Percentiles rank a stretch among this genome's conserved stretches.
These are phyloP conservation scores for Nepenthes mirabilis DNA, from an alignment of 148 eudicot species.

Conservation along the genomic window DNA sequence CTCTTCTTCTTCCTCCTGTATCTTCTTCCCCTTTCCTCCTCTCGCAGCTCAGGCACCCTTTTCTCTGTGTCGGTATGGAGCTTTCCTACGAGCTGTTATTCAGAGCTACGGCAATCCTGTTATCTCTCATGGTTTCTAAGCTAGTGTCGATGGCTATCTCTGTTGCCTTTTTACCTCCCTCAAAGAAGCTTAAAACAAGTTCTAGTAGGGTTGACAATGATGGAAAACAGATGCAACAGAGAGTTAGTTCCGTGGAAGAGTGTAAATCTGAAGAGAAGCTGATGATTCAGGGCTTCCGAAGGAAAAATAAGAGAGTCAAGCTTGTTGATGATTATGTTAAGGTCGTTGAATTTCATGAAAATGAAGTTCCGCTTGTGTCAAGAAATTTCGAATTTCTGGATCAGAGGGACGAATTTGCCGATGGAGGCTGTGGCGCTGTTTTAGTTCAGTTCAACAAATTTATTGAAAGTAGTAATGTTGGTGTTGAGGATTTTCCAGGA, in stretches of 20 bases:
- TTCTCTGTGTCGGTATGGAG: too few relatives aligned
- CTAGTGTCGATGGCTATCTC: too few relatives aligned
- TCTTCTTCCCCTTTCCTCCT: too few relatives aligned
- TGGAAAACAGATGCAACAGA: conserved; percentile 6
- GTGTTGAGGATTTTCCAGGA: background rate
- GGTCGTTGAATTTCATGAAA: conserved; percentile 6
- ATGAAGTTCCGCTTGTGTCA: background rate
- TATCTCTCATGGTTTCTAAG: too few relatives aligned
- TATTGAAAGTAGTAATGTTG: conserved; percentile 2
- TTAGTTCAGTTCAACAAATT: background rate
- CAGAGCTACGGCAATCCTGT: too few relatives aligned
- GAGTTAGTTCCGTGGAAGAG: conserved; percentile 4
- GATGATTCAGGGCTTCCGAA: conserved; percentile 11
- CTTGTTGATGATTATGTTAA: conserved; percentile 18
- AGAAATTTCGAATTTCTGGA: background rate
- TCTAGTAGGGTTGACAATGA: background rate
- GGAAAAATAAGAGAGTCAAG: conserved; percentile 23
- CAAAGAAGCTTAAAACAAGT: background rate
- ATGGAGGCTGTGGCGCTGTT: background rate
- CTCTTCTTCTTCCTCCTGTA: too few relatives aligned
- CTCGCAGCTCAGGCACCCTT: too few relatives aligned
- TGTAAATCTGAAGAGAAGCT: conserved; percentile 11
- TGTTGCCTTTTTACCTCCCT: too few relatives aligned
- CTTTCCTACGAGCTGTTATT: too few relatives aligned
- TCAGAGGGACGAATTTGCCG: conserved; percentile 1